Conservation (phyloP, 495 filamentous ascomycete species). For the Penicillium ucsense region DNA sequence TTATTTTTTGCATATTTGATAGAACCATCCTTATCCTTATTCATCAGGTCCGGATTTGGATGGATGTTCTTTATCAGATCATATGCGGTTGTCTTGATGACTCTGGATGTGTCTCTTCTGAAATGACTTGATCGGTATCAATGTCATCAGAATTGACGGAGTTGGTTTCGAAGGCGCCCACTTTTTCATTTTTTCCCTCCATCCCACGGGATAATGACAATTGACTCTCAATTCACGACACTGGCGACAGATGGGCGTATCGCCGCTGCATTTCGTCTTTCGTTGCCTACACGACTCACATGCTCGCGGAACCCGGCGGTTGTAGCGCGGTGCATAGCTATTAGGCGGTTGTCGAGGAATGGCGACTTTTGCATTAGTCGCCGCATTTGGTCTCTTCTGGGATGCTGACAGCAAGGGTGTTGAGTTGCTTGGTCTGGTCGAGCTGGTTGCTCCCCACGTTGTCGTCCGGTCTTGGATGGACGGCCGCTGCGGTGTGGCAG, state of each 20-base stretch:
- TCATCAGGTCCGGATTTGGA: too few species aligned
- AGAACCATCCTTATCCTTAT: too few species aligned
- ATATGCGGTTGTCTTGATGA: too few species aligned
- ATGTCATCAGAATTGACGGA: background rate
- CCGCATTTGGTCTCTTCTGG: background rate
- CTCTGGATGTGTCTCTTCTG: too few species aligned
- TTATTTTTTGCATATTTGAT: background rate
- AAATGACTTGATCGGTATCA: too few species aligned
- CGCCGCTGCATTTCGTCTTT: slow-evolving; percentile 55
- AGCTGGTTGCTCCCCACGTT: slow-evolving; percentile 1
- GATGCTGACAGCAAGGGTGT: slow-evolving; percentile 3
- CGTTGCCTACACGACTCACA: slow-evolving; percentile 66
- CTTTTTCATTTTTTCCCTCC: slow-evolving; percentile 49
- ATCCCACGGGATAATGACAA: slow-evolving; percentile 48
- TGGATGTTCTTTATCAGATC: too few species aligned
- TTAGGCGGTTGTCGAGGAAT: slow-evolving; percentile 34
- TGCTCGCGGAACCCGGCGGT: slow-evolving; percentile 41
- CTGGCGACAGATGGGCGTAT: slow-evolving; percentile 47
- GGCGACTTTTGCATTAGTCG: slow-evolving; percentile 31
- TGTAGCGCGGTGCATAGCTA: slow-evolving; percentile 24
- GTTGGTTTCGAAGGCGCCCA: slow-evolving; percentile 12
- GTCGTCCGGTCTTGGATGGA: slow-evolving; percentile 1
- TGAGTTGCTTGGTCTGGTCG: background rate
- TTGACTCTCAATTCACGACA: slow-evolving; percentile 41
- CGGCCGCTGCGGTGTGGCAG: slow-evolving; percentile 6